Conservation (phyloP, 768 basidiomycete species). For the Boletellus ananiceps region DNA sequence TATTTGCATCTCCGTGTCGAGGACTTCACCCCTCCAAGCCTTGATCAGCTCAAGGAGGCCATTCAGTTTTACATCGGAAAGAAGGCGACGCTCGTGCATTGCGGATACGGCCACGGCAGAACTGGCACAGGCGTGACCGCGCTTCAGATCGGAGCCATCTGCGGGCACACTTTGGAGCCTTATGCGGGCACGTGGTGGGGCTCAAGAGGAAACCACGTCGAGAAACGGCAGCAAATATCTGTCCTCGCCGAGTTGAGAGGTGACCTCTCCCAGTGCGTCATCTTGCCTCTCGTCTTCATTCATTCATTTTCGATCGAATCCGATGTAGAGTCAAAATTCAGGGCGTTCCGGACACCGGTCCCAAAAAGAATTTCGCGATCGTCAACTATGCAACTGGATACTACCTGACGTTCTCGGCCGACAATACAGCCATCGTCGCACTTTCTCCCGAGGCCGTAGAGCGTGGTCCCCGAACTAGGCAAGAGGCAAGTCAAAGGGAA, state of each 20-base stretch:
- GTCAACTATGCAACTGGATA: not conserved
- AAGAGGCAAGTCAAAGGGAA: not conserved
- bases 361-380: not conserved
- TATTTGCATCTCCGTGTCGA: not conserved
- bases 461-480: not conserved
- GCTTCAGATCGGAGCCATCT: not conserved
- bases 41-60: not conserved
- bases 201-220: not conserved
- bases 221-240: not conserved
- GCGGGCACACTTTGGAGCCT: not conserved
- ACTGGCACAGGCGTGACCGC: not conserved
- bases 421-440: not conserved
- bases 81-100: not conserved
- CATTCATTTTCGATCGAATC: not conserved
- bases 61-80: not conserved
- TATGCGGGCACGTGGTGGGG: not conserved
- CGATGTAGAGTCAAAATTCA: not conserved
- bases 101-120: not conserved
- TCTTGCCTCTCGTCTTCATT: not conserved
- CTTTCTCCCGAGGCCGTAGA: not conserved
- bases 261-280: not conserved
- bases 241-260: not conserved
- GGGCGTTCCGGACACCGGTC: not conserved
- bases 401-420: not conserved
- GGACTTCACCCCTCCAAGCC: not conserved